phyloP scores from a whole-genome alignment of 2,329 filamentous ascomycete species.

The Sclerotinia trifoliorum region DNA sequence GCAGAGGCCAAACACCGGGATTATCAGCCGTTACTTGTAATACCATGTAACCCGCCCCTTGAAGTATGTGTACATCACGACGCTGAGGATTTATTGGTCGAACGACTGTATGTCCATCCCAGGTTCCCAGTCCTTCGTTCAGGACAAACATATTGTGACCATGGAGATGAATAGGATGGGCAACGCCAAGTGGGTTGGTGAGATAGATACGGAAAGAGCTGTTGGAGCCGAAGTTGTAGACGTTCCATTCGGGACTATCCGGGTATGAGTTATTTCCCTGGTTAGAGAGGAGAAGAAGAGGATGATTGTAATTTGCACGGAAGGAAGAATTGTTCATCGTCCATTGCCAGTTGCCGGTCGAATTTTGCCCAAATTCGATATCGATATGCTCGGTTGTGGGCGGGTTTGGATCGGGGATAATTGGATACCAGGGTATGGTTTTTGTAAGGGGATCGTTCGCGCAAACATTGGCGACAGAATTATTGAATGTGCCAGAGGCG shows the following conservation, averaged over 20 bases:
- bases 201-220: constrained; percentile 54
- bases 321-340: constrained; percentile 51
- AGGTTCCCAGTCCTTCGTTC: constrained; percentile 45
- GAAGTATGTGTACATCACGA: constrained; percentile 52
- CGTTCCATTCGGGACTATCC: constrained; percentile 49
- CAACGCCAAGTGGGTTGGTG: constrained; percentile 49
- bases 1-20: constrained; percentile 53
- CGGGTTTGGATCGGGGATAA: constrained; percentile 28
- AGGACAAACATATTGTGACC: constrained; percentile 71
- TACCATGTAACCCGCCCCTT: constrained; percentile 44
- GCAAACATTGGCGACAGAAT: constrained; percentile 25
- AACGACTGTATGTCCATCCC: constrained; percentile 34
- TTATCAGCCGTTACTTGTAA: constrained; percentile 50
- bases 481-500: constrained; percentile 27
- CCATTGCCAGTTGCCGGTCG: constrained; percentile 50
- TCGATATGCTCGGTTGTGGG: constrained; percentile 30
- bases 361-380: constrained; percentile 50
- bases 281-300: constrained; percentile 55
- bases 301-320: constrained; percentile 52
- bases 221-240: constrained; percentile 54
- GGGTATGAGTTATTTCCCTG: constrained; percentile 53
- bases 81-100: constrained; percentile 51
- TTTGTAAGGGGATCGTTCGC: constrained; percentile 29
- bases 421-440: constrained; percentile 32
- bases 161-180: constrained; percentile 68